phyloP scores from a whole-genome alignment of 2,329 filamentous ascomycete species.

The Colletotrichum falcatum region DNA sequence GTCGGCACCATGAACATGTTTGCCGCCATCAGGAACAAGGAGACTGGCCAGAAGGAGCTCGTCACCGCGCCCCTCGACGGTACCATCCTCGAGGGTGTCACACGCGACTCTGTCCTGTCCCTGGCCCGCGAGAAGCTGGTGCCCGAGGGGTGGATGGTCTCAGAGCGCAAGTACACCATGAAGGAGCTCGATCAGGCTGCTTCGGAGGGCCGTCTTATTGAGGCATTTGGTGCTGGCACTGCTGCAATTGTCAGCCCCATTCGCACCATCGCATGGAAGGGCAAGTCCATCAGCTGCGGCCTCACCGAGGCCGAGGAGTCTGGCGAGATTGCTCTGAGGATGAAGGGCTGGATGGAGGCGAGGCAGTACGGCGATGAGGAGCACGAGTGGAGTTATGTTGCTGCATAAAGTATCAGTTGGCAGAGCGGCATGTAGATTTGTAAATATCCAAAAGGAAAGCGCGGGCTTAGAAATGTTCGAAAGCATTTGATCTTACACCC shows the following conservation, averaged over 20 bases:
- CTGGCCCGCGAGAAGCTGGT: constrained; percentile 86
- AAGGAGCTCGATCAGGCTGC: constrained; percentile 83
- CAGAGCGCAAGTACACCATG: constrained; percentile 95
- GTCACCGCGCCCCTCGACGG: constrained; percentile 96
- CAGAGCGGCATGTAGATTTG: constrained; percentile 31
- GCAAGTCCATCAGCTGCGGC: constrained; percentile 83
- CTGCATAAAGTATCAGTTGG: constrained; percentile 46
- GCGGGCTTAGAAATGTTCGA: constrained; percentile 32
- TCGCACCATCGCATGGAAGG: constrained; percentile 89
- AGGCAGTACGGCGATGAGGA: constrained; percentile 96
- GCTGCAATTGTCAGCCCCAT: constrained; percentile 95
- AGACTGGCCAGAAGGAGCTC: constrained; percentile 91
- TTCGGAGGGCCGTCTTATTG: constrained; percentile 85
- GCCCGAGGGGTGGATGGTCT: constrained; percentile 88
- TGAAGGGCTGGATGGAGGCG: constrained; percentile 97
- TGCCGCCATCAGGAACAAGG: constrained; percentile 83
- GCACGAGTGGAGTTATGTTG: constrained; percentile 85
- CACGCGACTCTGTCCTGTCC: constrained; percentile 87
- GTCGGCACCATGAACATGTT: constrained; percentile 99
- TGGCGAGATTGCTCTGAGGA: constrained; percentile 83
- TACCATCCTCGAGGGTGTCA: constrained; percentile 95
- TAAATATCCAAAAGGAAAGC: constrained; percentile 33
- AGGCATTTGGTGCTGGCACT: constrained; percentile 94
- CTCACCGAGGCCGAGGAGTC: constrained; percentile 85
- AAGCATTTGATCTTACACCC: constrained; percentile 1